Evolutionary conservation across 2,329 filamentous ascomycete genomes (phyloP).

Genomic region (Trematosphaeria pertusa): DNA sequence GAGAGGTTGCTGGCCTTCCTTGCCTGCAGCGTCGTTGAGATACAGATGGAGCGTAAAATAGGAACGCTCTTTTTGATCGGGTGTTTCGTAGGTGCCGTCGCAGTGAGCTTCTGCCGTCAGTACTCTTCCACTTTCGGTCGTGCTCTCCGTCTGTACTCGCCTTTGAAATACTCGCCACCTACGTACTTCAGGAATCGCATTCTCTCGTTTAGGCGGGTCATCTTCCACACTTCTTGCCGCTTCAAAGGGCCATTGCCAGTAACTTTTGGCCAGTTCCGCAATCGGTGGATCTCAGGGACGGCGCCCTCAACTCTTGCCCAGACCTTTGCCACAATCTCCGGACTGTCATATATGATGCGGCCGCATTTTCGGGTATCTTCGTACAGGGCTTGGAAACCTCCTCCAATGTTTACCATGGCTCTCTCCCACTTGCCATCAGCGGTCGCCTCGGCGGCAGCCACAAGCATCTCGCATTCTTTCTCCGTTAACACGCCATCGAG

Average conservation of each 20-base stretch:
- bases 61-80: constrained; percentile 58
- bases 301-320: constrained; percentile 63
- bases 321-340: constrained; percentile 67
- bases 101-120: constrained; percentile 62
- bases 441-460: constrained; percentile 40
- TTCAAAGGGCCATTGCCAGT: constrained; percentile 55
- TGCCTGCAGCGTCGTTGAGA: constrained; percentile 53
- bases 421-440: constrained; percentile 63
- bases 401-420: constrained; percentile 72
- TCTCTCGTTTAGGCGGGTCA: constrained; percentile 69
- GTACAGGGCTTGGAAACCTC: constrained; percentile 64
- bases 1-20: constrained; percentile 45
- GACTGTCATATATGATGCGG: constrained; percentile 77
- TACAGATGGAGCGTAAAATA: constrained; percentile 65
- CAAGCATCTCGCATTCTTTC: constrained; percentile 63
- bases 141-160: constrained; percentile 25
- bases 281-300: constrained; percentile 57
- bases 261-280: constrained; percentile 45
- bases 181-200: constrained; percentile 79
- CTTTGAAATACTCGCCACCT: constrained; percentile 74
- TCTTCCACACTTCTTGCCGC: constrained; percentile 52
- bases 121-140: neutral
- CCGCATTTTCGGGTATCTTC: constrained; percentile 71
- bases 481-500: constrained; percentile 69
- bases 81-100: constrained; percentile 69